These are phyloP conservation scores for Aquanectria penicillioides DNA, from an alignment of 2,329 filamentous ascomycete species.

Conservation along the genomic window DNA sequence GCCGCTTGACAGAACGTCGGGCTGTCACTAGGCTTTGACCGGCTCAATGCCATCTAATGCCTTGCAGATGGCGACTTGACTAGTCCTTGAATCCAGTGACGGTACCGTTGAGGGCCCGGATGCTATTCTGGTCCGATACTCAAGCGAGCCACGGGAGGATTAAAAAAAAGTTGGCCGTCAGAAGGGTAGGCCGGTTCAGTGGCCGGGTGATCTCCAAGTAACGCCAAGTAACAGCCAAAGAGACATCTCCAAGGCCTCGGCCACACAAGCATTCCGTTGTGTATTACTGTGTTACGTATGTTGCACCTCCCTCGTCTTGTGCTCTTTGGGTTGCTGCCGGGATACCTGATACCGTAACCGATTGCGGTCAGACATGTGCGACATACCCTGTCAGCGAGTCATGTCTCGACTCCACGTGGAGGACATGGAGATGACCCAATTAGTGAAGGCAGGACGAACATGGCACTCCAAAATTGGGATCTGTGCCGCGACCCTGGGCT, in stretches of 20 bases:
- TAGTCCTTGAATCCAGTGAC: neutral
- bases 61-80: constrained; percentile 11
- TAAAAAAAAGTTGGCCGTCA: too few species aligned
- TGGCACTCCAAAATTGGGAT: constrained; percentile 15
- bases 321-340: neutral
- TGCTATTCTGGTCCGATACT: neutral
- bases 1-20: constrained; percentile 19
- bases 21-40: constrained; percentile 5
- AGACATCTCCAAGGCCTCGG: too few species aligned
- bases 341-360: constrained; percentile 25
- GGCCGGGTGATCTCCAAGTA: too few species aligned
- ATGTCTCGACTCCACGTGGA: constrained; percentile 32
- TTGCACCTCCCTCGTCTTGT: neutral
- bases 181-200: too few species aligned
- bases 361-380: constrained; percentile 7
- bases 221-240: too few species aligned
- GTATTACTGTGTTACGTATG: constrained; percentile 5
- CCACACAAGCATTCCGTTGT: neutral
- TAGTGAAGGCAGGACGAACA: neutral
- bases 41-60: constrained; percentile 17
- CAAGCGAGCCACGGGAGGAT: too few species aligned
- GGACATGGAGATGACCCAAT: constrained; percentile 20
- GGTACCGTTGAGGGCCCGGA: neutral
- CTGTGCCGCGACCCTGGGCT: too few species aligned
- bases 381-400: constrained; percentile 21